Base-by-base conservation (phyloP, 495 filamentous ascomycete species). In the Penicillium cinerascens region DNA sequence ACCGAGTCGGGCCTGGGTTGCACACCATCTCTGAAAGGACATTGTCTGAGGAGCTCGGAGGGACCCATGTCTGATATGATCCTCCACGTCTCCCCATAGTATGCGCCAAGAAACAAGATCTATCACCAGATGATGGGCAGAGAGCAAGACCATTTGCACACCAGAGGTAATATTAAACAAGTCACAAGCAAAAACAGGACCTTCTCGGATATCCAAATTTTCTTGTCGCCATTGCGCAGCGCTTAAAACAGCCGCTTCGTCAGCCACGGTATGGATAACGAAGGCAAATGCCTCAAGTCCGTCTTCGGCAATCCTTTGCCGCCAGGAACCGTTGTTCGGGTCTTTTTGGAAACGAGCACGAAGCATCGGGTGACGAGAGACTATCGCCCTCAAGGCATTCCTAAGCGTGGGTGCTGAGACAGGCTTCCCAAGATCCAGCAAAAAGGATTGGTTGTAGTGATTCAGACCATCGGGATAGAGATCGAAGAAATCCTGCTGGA, bases 81-180 rank as follows among this genome's bases (percentile, higher is more conserved):
- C 25, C 25, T 27, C 25, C 25, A 27, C 4, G 25, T 27, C 25
- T 27, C 25, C 25, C 25, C 25, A 27, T 27, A 27, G 25, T 4
- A 45, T 45, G 22, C 70, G 64, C 80, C 79, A 82, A 0, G 80
- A 82, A 10, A 75, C 69, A 4, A 77, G 65, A 54, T 83, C 80
- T 22, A 82, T 69, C 6, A 76, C 78, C 0, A 82, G 66, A 50
- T 82, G 79, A 55, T 83, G 79, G 0, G 74, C 77, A 1, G 66
- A 63, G 25, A 83, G 38, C 49, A 76, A 77, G n/a, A 82, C 49
- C 27, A 76, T 51, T 16, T 78, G 71, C 22, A 29, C 18, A 13
- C 76, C 68, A 23, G 67, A 27, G 8, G 57, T 9, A 74, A 71
- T n/a, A 27, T 71, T 62, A 45, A 80, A 71, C 41, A 77, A 68